A percentile compares a stretch with the other conserved stretches of the same genome.
Conservation (phyloP, 2,329 filamentous ascomycete genomes). For the Hypoxylon sp. region DNA sequence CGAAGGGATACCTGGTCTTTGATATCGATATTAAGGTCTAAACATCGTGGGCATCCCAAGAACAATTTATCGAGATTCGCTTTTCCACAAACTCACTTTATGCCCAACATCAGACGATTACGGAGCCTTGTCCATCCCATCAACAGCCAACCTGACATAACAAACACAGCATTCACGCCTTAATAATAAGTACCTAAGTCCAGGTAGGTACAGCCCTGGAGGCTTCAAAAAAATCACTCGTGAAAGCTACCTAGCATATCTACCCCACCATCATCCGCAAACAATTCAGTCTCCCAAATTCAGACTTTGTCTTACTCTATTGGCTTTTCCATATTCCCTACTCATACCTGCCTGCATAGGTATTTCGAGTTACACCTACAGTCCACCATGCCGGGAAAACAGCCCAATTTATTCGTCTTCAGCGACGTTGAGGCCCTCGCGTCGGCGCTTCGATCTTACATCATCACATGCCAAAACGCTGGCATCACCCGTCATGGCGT, state of each 20-base stretch:
- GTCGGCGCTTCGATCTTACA: conserved; percentile 82
- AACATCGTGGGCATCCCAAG: conserved; percentile 21
- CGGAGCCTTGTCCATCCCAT: conserved; percentile 11
- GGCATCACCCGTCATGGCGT: conserved; percentile 83
- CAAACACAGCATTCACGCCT: conserved; percentile 5
- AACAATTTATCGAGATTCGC: conserved; percentile 19
- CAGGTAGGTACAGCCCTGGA: conserved; percentile 13
- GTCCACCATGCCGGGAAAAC: conserved; percentile 66
- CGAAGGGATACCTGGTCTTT: conserved; percentile 10
- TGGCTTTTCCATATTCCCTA: conserved; percentile 9
- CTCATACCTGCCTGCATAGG: conserved; percentile 15
- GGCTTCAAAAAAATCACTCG: conserved; percentile 40
- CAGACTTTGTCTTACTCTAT: conserved; percentile 8
- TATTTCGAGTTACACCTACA: conserved; percentile 13
- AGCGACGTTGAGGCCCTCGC: conserved; percentile 78
- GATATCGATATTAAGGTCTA: conserved; percentile 25
- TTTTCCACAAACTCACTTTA: conserved; percentile 3
- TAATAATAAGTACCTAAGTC: conserved; percentile 19
- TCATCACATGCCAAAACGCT: conserved; percentile 84
- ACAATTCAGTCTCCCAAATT: conserved; percentile 27
- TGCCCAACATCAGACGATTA: conserved; percentile 18
- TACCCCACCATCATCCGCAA: conserved; percentile 38
- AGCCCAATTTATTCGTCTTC: conserved; percentile 86
- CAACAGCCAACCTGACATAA: conserved; percentile 9
- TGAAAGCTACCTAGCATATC: conserved; percentile 28